A percentile compares a stretch with the other conserved stretches of the same genome.
These are phyloP conservation scores for Starmerella riodocensis DNA, from an alignment of 805 yeast genomes.

Conservation along the genomic window DNA sequence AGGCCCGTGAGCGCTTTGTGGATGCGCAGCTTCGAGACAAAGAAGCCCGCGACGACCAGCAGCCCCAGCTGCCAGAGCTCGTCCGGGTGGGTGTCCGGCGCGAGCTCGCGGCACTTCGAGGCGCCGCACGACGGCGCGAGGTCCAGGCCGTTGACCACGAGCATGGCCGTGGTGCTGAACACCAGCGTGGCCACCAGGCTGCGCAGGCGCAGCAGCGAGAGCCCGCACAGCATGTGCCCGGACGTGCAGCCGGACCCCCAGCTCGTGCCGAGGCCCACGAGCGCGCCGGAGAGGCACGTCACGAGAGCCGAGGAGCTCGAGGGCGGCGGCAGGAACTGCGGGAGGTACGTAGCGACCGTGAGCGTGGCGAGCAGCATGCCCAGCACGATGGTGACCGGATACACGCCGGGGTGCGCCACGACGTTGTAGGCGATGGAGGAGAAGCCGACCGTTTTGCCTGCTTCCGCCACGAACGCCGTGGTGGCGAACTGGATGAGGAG, in stretches of 20 bases:
- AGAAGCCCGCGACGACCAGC: background rate
- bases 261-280: constrained; percentile 39
- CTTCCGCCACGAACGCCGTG: constrained; percentile 30
- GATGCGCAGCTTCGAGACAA: background rate
- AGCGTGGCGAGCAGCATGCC: constrained; percentile 32
- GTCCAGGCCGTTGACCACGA: constrained; percentile 5
- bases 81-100: background rate
- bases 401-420: constrained; percentile 21
- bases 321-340: constrained; percentile 7
- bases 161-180: constrained; percentile 30
- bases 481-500: constrained; percentile 36
- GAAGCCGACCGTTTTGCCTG: constrained; percentile 37
- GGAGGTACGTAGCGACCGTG: constrained; percentile 14
- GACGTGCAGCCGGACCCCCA: constrained; percentile 42
- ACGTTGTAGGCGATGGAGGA: constrained; percentile 33
- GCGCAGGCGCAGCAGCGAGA: constrained; percentile 35
- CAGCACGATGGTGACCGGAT: constrained; percentile 26
- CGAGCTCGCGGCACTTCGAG: background rate
- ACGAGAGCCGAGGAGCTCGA: constrained; percentile 3
- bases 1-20: constrained; percentile 2
- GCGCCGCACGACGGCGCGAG: constrained; percentile 8
- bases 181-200: constrained; percentile 35
- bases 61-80: constrained; percentile 1
- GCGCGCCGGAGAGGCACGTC: constrained; percentile 28
- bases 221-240: constrained; percentile 41